These are phyloP conservation scores for Neurospora tetraspora DNA, from an alignment of 495 filamentous ascomycete species.

Conservation along the genomic window DNA sequence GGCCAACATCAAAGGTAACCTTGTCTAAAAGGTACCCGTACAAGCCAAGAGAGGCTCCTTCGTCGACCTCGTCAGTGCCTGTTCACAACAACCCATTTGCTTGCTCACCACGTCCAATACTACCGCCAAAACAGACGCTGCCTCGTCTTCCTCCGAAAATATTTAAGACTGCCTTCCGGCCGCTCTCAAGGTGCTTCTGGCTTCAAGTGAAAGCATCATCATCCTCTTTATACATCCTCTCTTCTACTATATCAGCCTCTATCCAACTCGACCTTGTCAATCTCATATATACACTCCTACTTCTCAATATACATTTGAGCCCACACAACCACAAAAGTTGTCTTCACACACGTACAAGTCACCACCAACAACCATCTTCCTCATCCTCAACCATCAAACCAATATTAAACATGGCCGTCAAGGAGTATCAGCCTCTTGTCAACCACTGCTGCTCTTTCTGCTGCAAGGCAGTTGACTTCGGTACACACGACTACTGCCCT, in stretches of 20 bases:
- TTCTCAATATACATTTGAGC: not conserved
- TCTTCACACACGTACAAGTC: not conserved
- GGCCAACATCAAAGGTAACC: not conserved
- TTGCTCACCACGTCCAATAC: not conserved
- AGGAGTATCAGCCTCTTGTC: constrained; percentile 36
- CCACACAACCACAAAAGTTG: not conserved
- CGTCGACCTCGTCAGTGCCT: not conserved
- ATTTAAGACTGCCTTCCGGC: not conserved
- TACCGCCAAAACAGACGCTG: not conserved
- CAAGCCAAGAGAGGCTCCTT: not conserved
- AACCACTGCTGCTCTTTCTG: constrained; percentile 43
- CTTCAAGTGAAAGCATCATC: constrained; percentile 6
- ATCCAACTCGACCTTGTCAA: not conserved
- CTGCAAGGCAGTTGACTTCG: constrained; percentile 43
- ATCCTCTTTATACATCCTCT: constrained; percentile 3
- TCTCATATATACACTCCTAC: not conserved
- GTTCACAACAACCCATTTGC: not conserved
- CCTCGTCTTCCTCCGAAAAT: not conserved
- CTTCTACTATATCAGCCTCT: not conserved
- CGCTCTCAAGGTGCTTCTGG: not conserved
- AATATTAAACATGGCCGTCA: constrained; percentile 31
- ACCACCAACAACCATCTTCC: not conserved
- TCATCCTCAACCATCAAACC: not conserved
- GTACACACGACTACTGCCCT: constrained; percentile 43
- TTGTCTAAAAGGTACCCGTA: not conserved